These are phyloP conservation scores for Elaeis oleifera DNA, from an alignment of 202 grass and related monocot genomes.

Conservation along the genomic window DNA sequence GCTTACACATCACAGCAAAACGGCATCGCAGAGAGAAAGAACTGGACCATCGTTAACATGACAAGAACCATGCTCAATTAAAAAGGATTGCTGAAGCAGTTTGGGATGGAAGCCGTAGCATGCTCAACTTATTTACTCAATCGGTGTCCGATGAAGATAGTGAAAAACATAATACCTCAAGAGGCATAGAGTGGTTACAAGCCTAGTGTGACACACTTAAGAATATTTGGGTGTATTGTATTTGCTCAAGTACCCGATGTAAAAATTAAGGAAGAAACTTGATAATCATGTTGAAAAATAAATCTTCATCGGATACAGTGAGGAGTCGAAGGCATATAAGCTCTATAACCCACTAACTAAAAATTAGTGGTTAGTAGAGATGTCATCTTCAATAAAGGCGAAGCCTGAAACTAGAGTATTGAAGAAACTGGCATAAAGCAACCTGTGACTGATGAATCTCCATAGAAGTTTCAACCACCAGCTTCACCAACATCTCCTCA, in stretches of 20 bases:
- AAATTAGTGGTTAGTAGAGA: no score
- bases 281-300: neutral
- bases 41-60: neutral
- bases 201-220: neutral
- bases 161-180: neutral
- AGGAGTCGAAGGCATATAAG: neutral
- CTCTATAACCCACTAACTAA: no score
- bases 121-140: neutral
- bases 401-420: no score
- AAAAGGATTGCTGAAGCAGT: neutral
- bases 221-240: neutral
- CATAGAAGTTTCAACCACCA: no score
- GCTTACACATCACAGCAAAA: neutral
- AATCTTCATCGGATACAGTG: neutral
- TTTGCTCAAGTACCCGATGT: neutral
- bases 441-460: no score
- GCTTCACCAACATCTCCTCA: neutral
- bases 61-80: neutral
- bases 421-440: no score
- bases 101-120: neutral
- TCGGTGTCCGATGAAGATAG: neutral
- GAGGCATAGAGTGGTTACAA: neutral
- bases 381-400: no score
- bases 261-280: neutral
- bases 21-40: neutral